Conservation (phyloP, 2,329 filamentous ascomycete species). For the Nigrospora sphaerica region DNA sequence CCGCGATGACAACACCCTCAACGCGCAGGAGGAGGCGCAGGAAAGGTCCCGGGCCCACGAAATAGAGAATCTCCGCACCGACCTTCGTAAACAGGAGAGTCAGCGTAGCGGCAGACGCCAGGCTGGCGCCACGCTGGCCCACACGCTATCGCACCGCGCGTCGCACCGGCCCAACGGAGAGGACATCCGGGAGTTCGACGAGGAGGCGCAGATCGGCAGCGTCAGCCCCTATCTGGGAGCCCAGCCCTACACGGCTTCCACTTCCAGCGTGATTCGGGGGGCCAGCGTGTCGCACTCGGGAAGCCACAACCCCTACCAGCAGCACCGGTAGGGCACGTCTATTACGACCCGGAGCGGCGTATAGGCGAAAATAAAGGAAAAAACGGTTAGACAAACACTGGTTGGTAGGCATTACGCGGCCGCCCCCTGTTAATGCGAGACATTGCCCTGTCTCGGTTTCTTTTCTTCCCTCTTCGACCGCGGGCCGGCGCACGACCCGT, state of each 20-base stretch:
- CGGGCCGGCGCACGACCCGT: too few relatives aligned
- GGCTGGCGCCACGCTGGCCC: constrained; percentile 19
- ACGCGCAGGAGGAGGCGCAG: constrained; percentile 17
- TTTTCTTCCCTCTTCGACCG: too few relatives aligned
- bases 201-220: constrained; percentile 22
- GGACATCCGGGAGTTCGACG: constrained; percentile 15
- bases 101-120: constrained; percentile 20
- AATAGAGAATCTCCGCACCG: constrained; percentile 20
- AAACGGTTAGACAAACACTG: not conserved
- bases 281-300: constrained; percentile 7
- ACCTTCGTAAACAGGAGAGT: constrained; percentile 17
- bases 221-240: constrained; percentile 2
- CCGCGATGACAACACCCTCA: constrained; percentile 27
- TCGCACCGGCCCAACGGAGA: constrained; percentile 19
- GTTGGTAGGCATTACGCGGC: not conserved
- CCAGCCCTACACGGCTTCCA: not conserved
- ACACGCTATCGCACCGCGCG: constrained; percentile 11
- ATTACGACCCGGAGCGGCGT: not conserved
- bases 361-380: not conserved
- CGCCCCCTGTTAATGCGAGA: too few relatives aligned
- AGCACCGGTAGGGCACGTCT: constrained; percentile 5
- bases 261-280: constrained; percentile 2
- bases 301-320: constrained; percentile 11
- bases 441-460: too few relatives aligned
- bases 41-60: constrained; percentile 30